Evolutionary conservation across 1,284 basidiomycete genomes (phyloP), one percentile per base, ranked within the genome.

Genomic region (Leucoagaricus sp.): DNA sequence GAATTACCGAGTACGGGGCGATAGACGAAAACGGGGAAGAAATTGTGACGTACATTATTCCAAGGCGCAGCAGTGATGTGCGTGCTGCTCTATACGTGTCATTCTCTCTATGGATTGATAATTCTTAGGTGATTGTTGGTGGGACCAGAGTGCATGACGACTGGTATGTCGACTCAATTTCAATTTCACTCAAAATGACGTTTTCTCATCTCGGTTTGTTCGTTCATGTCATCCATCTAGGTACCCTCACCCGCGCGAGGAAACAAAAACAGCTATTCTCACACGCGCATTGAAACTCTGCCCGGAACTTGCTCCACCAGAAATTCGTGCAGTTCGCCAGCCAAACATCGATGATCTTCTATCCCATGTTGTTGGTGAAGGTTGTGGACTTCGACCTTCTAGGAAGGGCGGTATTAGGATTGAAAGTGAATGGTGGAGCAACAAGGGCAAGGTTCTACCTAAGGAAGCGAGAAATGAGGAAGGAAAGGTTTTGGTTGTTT

Each of bases 341-440:
- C 80, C 83, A 1, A 81, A 76, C 0, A 63, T 86, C 2, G 81
- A 85, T 3, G 88, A 91, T 64, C 64, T 91, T 0, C 73, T 80
- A 50, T 70, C 81, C 0, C 72, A 88, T n/a, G 74, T 89, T 10
- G 65, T 88, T 6, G 86, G 86, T 57, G 82, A 86, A 58, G 87
- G 85, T 0, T 89, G 87, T 49, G 92, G 91, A 0, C 71, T 93
- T 26, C 75, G 92, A n/a, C 91, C 92, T 0, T 81, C 78, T 13
- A 76, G 92, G 49, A 80, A 80, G 41, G 86, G 84, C 12, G 91
- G 91, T 0, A 75, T 86, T 2, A 73, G 89, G 36, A 71, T 93
- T 9, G 88, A 69, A 31, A 55, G 63, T 15, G 62, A 66, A 38
- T 58, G 57, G 59, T 56, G 57, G 53, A 34, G 26, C 2, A 34